A percentile compares a stretch with the other conserved stretches of the same genome.
Conservation (phyloP, 108 stramenopile species). For the Pelagomonas calceolata region DNA sequence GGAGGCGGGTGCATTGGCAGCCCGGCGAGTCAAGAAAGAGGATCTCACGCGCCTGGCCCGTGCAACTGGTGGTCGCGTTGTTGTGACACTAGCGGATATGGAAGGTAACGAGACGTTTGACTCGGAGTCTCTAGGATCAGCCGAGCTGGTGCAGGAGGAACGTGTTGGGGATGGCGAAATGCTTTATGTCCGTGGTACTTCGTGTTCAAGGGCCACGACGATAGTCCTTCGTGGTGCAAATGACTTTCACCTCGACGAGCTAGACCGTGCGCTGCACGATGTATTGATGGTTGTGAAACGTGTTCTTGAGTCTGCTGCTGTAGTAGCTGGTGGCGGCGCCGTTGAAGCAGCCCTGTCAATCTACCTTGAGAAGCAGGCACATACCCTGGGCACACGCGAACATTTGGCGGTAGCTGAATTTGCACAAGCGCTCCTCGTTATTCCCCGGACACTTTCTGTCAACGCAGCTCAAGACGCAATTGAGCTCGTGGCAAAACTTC, state of each 20-base stretch:
- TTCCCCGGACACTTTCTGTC: slow-evolving; percentile 89
- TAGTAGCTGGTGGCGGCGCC: slow-evolving; percentile 96
- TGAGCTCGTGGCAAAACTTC: slow-evolving; percentile 87
- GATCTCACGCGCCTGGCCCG: slow-evolving; percentile 95
- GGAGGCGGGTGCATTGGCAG: slow-evolving; percentile 89
- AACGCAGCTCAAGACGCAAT: slow-evolving; percentile 99
- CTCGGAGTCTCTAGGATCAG: slow-evolving; percentile 65
- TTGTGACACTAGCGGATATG: slow-evolving; percentile 96
- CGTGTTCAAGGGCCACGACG: slow-evolving; percentile 76
- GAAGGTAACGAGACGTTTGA: slow-evolving; percentile 96
- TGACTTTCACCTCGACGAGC: slow-evolving; percentile 98
- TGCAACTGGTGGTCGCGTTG: slow-evolving; percentile 88
- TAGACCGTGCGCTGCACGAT: slow-evolving; percentile 97
- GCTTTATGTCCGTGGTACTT: slow-evolving; percentile 82
- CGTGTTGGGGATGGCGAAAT: slow-evolving; percentile 97
- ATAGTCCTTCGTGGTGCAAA: slow-evolving; percentile 97
- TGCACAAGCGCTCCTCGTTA: slow-evolving; percentile 95
- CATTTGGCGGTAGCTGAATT: slow-evolving; percentile 97
- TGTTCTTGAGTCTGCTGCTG: slow-evolving; percentile 87
- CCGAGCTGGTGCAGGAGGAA: slow-evolving; percentile 80
- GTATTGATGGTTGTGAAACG: slow-evolving; percentile 92
- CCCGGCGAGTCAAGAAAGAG: slow-evolving; percentile 84
- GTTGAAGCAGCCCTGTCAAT: slow-evolving; percentile 90
- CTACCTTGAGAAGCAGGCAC: slow-evolving; percentile 85
- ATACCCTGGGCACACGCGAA: slow-evolving; percentile 80